phyloP scores from a whole-genome alignment of 1,284 basidiomycete species.

The Earliella scabrosa region DNA sequence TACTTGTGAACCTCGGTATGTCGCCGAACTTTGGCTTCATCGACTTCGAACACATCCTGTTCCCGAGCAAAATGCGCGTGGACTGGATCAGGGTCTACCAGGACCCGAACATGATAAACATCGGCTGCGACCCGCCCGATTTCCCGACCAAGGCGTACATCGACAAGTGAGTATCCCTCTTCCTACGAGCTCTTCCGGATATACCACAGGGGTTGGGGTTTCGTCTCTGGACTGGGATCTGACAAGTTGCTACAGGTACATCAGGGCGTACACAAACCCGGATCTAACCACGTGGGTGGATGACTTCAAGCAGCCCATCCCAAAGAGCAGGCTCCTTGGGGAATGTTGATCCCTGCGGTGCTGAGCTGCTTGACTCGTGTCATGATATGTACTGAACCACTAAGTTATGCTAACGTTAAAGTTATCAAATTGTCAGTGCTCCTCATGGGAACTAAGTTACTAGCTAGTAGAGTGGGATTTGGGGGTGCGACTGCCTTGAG shows the following conservation, averaged over 20 bases:
- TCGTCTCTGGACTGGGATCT: too few species aligned
- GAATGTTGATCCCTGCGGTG: slow-evolving; percentile 44
- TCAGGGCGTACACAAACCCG: too few species aligned
- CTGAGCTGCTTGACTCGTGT: not conserved
- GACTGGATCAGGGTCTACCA: slow-evolving; percentile 90
- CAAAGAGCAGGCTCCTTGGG: slow-evolving; percentile 60
- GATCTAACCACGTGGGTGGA: slow-evolving; percentile 32
- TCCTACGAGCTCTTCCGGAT: too few species aligned
- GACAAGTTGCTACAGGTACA: too few species aligned
- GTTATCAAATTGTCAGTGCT: too few species aligned
- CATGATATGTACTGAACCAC: too few species aligned
- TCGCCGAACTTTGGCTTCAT: slow-evolving; percentile 70
- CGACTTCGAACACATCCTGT: slow-evolving; percentile 58
- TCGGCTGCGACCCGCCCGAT: slow-evolving; percentile 82
- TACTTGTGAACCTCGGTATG: slow-evolving; percentile 79
- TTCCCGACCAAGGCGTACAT: slow-evolving; percentile 85
- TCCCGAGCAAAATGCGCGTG: slow-evolving; percentile 74
- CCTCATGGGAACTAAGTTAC: too few species aligned
- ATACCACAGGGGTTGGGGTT: too few species aligned
- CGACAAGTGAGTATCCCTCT: slow-evolving; percentile 47
- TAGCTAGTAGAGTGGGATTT: too few species aligned
- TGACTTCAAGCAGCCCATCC: slow-evolving; percentile 64
- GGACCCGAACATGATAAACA: slow-evolving; percentile 64
- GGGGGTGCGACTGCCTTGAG: too few species aligned
- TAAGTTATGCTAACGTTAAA: too few species aligned